Evolutionary conservation across 441 rosid species (phyloP), one percentile per base, ranked within the genome.

Genomic region (Mallotus japonicus): DNA sequence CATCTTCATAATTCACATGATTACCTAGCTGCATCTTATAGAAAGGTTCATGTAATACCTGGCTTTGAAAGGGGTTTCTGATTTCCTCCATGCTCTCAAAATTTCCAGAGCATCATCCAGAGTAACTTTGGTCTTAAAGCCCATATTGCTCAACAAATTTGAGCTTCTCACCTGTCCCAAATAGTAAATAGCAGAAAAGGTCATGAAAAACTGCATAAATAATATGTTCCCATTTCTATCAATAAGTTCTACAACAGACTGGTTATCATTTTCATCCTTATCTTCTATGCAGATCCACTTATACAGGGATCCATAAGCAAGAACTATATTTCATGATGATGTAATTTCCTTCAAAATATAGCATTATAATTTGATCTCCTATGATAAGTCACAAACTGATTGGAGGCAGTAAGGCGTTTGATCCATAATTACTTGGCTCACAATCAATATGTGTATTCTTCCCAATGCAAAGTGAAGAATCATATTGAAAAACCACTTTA

Each of bases 71-170:
- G 90, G 73, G 70, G 63, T 71, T 67, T 82, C 79, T 66, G 86
- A 85, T 28, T 75, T 77, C 76, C 83, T 82, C 98, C 98, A 93
- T 67, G 77, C 72, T 83, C 81, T 83, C 60, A 91, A 71, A 73
- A 87, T 80, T 75, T 84, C 79, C 70, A 88, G 77, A 57, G 85
- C 86, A 84, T 93, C 99, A 71, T 84, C 76, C 34, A 89, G 79
- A 66, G 80, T 71, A 75, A 91, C 97, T 82, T 83, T 81, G 65
- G 94, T 87, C 88, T 89, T 95, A 69, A 93, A 85, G 77, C 97
- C 98, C 77, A 93, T 78, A 80, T 87, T 92, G 74, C 65, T 71
- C 71, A 90, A 71, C 65, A 95, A 80, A 75, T 87, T 89, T 73
- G 67, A 83, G 83, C 92, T 93, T 76, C 75, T 85, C 76, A 95